These are phyloP conservation scores for Dipteronia sinensis DNA, from an alignment of 345 rosid genomes.

Conservation along the genomic window DNA sequence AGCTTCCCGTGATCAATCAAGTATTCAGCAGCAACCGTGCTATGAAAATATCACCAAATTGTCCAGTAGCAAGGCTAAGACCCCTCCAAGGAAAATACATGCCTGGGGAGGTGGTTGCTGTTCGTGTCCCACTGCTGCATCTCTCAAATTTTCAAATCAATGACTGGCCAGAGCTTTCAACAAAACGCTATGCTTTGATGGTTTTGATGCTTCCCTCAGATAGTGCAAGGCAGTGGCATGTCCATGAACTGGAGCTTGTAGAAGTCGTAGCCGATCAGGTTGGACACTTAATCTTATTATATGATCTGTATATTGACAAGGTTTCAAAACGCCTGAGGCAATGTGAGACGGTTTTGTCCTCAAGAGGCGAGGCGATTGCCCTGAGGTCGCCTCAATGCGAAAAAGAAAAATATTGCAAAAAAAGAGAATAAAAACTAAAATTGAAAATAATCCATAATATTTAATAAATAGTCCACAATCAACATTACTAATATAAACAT, in stretches of 20 bases:
- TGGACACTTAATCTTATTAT: slow-evolving; percentile 13
- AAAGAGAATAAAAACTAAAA: no score
- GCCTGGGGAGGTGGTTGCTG: slow-evolving; percentile 94
- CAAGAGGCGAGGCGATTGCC: no score
- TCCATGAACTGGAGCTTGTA: slow-evolving; percentile 93
- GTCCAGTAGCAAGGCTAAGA: slow-evolving; percentile 81
- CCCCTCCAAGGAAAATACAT: slow-evolving; percentile 80
- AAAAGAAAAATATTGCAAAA: no score
- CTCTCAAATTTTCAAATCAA: slow-evolving; percentile 94
- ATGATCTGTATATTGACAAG: not conserved
- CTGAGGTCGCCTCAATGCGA: no score
- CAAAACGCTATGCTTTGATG: slow-evolving; percentile 93
- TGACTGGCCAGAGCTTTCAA: slow-evolving; percentile 99
- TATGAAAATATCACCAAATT: slow-evolving; percentile 81
- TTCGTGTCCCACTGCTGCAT: slow-evolving; percentile 95
- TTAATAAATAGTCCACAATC: no score
- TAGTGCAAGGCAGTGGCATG: slow-evolving; percentile 99
- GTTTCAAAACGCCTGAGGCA: no score
- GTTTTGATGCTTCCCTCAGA: slow-evolving; percentile 98
- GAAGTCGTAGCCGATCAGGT: slow-evolving; percentile 99
- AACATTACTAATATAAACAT: no score
- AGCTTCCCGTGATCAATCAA: slow-evolving; percentile 89
- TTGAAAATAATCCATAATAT: no score
- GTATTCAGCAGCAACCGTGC: slow-evolving; percentile 77
- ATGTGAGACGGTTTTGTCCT: no score